These are phyloP conservation scores for Hansfordia pulvinata DNA, from an alignment of 2,329 filamentous ascomycete genomes.

Conservation along the genomic window DNA sequence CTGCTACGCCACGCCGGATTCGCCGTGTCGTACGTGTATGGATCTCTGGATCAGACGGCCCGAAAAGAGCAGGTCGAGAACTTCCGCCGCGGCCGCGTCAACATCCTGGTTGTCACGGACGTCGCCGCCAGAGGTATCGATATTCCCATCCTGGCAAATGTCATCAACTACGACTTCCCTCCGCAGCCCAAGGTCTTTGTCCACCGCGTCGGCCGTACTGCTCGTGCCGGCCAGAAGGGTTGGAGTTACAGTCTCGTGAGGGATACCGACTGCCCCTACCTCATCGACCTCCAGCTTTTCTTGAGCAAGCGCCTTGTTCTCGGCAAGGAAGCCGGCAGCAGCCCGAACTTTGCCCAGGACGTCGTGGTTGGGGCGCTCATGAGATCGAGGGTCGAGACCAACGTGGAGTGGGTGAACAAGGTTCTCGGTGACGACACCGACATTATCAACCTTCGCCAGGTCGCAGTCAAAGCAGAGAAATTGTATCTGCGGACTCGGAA, in stretches of 20 bases:
- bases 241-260: conserved; percentile 93
- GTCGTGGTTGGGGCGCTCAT: conserved; percentile 69
- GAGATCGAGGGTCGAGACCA: conserved; percentile 58
- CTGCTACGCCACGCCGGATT: conserved; percentile 75
- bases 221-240: conserved; percentile 79
- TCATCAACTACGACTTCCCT: conserved; percentile 98
- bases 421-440: conserved; percentile 64
- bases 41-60: conserved; percentile 85
- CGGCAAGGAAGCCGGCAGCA: conserved; percentile 46
- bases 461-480: conserved; percentile 80
- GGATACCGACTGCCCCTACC: conserved; percentile 78
- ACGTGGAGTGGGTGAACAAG: conserved; percentile 75
- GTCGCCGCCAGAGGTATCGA: conserved; percentile 95
- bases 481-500: conserved; percentile 85
- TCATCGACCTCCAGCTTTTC: conserved; percentile 89
- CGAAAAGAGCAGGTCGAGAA: conserved; percentile 85
- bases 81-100: conserved; percentile 71
- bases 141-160: conserved; percentile 89
- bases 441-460: conserved; percentile 53
- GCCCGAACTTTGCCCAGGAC: conserved; percentile 64
- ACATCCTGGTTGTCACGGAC: conserved; percentile 91
- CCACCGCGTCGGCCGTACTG: conserved; percentile 90
- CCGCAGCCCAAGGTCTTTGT: conserved; percentile 95
- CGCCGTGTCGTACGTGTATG: conserved; percentile 86
- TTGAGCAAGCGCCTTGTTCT: conserved; percentile 72